These are phyloP conservation scores for Diversispora epigaea DNA, from an alignment of 192 early-diverging fungal genomes.

Conservation along the genomic window DNA sequence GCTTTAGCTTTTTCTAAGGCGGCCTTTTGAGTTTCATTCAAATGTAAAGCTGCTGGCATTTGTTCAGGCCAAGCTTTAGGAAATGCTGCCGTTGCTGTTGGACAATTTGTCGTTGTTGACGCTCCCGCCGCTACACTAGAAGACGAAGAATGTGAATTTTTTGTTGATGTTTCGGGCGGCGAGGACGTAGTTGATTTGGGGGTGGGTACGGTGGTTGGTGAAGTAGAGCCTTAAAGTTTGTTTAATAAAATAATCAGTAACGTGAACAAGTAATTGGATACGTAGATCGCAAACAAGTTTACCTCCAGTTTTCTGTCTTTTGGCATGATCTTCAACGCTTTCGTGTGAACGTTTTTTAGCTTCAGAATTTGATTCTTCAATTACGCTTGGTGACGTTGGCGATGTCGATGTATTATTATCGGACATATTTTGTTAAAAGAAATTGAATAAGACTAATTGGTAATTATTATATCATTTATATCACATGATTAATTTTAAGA, in stretches of 20 bases:
- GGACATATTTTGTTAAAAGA: no score
- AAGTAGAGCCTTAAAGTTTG: background rate
- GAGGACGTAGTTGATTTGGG: constrained; percentile 14
- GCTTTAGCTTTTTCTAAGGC: constrained; percentile 35
- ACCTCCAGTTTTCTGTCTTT: background rate
- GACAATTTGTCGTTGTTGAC: background rate
- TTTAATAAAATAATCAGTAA: background rate
- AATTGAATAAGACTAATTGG: no score
- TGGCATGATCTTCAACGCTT: no score
- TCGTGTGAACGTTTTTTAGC: no score
- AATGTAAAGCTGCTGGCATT: constrained; percentile 22
- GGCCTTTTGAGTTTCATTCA: constrained; percentile 33
- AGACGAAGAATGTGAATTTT: background rate
- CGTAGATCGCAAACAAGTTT: background rate
- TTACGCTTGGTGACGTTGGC: no score
- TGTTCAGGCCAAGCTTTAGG: constrained; percentile 5
- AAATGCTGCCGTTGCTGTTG: background rate
- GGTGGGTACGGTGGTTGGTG: background rate
- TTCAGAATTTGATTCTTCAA: no score
- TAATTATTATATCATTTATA: no score
- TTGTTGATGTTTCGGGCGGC: background rate
- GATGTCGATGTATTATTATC: no score
- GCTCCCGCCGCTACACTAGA: background rate
- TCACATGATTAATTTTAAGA: no score
- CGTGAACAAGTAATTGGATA: background rate